Base-by-base conservation (phyloP, 257 asterid species). In the Echites panduratus region DNA sequence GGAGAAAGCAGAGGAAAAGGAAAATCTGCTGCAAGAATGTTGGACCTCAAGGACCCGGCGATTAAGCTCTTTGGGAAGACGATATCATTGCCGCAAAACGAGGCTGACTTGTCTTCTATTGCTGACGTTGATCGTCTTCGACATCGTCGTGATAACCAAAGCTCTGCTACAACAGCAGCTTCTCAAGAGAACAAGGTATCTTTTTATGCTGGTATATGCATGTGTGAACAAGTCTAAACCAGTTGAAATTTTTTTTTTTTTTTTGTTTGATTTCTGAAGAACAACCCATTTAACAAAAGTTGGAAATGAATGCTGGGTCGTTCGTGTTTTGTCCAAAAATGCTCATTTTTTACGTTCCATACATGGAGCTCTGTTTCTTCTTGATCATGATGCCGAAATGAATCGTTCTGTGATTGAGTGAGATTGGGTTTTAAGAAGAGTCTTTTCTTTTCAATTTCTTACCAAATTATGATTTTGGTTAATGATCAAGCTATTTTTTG, bases 61-160 rank as follows among this genome's bases (percentile, higher is more conserved):
- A 87, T 91, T 49, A 91, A 88, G 83, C 89, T 91, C 66, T 92
- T 92, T 56, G 97, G 97, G 54, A 82, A 88, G 84, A 92, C 92
- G 70, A 92, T 92, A 70, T 68, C 65, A 78, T 74, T 84, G 75
- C 73, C 75, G 16, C 85, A 73, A 16, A 68, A 75, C 66, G 81
- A 67, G 54, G 32, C n/a, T 66, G 70, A 66, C 52, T 57, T 84
- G 41, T 74, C n/a, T 71, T 35, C 66, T 40, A 69, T 82, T 26
- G 66, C 69, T 66, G 59, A 47, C 26, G 54, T 43, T 32, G 53
- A 45, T 58, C 43, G 41, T 27, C 40, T 76, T 70, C 41, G 19
- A 63, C 52, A 65, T 66, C 79, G 11, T 65, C 72, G 75, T 65
- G 76, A 73, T 48, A 77, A 71, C 45, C 86, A 75, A 47, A 68